A percentile compares a stretch with the other conserved stretches of the same genome.
Conservation (phyloP, 441 rosid genomes). For the Populus hybrid region DNA sequence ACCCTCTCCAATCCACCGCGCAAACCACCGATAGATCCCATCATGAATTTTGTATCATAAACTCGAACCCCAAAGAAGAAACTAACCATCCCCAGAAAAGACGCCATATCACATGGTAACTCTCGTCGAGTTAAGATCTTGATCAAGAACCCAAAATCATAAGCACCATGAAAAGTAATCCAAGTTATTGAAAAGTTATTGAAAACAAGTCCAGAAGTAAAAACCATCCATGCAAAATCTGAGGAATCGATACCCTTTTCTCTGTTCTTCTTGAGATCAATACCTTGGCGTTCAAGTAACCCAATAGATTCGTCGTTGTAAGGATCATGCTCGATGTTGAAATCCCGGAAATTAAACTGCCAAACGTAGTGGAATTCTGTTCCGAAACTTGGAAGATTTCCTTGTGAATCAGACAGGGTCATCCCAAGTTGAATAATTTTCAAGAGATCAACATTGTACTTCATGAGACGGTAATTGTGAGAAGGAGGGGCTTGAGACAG, state of each 20-base stretch:
- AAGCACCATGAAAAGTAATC: conserved; percentile 17
- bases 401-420: neutral
- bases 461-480: neutral
- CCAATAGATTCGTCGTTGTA: neutral
- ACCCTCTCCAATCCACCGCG: conserved; percentile 18
- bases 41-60: conserved; percentile 16
- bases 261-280: conserved; percentile 4
- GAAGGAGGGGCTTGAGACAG: neutral
- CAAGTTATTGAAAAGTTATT: neutral
- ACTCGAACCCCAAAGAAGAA: conserved; percentile 9
- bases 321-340: neutral
- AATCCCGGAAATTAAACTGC: conserved; percentile 13
- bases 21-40: neutral
- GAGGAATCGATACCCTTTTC: neutral
- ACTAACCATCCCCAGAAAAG: conserved; percentile 1
- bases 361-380: neutral
- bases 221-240: neutral
- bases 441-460: neutral
- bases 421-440: conserved; percentile 12
- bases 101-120: neutral
- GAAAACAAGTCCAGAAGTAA: neutral
- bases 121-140: conserved; percentile 5
- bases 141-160: conserved; percentile 16
- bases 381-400: neutral
- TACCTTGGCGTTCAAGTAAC: conserved; percentile 4